Conservation (phyloP, 2,329 filamentous ascomycete species). For the Venturia aucupariae region DNA sequence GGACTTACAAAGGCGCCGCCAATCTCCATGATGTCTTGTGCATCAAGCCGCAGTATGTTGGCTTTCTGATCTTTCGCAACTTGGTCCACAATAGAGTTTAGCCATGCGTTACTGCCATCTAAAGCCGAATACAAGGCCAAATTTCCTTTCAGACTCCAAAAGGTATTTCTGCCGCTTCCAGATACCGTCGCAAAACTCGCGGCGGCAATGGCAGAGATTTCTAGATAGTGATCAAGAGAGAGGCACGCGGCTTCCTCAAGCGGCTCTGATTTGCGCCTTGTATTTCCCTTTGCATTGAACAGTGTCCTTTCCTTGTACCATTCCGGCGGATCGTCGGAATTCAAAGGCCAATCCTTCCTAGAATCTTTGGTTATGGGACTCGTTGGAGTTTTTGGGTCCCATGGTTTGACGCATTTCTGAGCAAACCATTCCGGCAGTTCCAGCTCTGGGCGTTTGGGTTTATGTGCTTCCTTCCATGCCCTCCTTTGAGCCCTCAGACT, state of each 20-base stretch:
- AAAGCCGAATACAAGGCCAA: slow-evolving; percentile 48
- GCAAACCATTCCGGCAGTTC: slow-evolving; percentile 5
- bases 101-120: slow-evolving; percentile 43
- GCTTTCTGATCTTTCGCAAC: slow-evolving; percentile 53
- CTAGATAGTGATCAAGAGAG: background rate
- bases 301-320: slow-evolving; percentile 1
- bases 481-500: background rate
- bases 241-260: background rate
- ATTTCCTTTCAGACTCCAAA: slow-evolving; percentile 3
- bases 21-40: slow-evolving; percentile 61
- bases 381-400: background rate
- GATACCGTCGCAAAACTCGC: slow-evolving; percentile 1
- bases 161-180: background rate
- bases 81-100: slow-evolving; percentile 54
- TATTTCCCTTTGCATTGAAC: background rate
- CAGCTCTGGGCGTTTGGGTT: background rate
- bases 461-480: background rate
- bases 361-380: background rate
- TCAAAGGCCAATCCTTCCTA: background rate
- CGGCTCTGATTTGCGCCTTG: background rate
- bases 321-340: background rate
- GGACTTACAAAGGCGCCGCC: slow-evolving; percentile 62
- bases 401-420: slow-evolving; percentile 6
- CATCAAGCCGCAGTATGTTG: slow-evolving; percentile 59
- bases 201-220: slow-evolving; percentile 1